Percentiles rank a stretch among this genome's conserved stretches.
These are phyloP conservation scores for Magnaporthiopsis incrustans DNA, from an alignment of 2,329 filamentous ascomycete species.

Conservation along the genomic window DNA sequence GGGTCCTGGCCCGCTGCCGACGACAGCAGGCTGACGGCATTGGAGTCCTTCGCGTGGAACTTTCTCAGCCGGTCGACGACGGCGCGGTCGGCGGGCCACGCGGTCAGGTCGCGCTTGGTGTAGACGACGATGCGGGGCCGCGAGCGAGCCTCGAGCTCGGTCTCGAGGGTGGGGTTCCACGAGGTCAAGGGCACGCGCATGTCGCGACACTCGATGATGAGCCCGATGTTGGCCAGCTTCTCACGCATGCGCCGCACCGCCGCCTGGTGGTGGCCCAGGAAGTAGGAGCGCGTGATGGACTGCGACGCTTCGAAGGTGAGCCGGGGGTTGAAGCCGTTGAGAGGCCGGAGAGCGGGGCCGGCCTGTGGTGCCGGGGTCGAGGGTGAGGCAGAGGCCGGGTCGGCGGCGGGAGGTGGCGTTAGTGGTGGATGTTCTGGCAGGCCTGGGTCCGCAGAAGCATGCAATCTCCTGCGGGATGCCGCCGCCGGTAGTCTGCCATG, in stretches of 20 bases:
- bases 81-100: conserved; percentile 10
- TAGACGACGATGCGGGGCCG: conserved; percentile 77
- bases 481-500: background rate
- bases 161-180: conserved; percentile 83
- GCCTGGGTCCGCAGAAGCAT: too few species aligned
- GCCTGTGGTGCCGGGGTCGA: conserved; percentile 10
- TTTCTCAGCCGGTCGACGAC: conserved; percentile 19
- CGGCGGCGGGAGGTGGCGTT: background rate
- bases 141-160: conserved; percentile 63
- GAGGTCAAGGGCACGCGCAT: conserved; percentile 84
- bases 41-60: conserved; percentile 30
- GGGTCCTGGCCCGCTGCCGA: conserved; percentile 18
- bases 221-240: conserved; percentile 69
- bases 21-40: background rate
- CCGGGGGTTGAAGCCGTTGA: conserved; percentile 61
- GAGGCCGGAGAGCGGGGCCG: conserved; percentile 12
- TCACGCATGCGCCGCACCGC: conserved; percentile 77
- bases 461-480: background rate
- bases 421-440: background rate
- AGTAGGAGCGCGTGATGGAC: conserved; percentile 83
- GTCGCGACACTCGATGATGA: conserved; percentile 92
- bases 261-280: conserved; percentile 82
- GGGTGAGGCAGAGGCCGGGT: background rate
- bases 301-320: conserved; percentile 60
- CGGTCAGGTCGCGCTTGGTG: conserved; percentile 71